Percentiles rank a stretch among this genome's conserved stretches.
Evolutionary conservation across 2,329 filamentous ascomycete species (phyloP).

Genomic region (Colletotrichum musicola): DNA sequence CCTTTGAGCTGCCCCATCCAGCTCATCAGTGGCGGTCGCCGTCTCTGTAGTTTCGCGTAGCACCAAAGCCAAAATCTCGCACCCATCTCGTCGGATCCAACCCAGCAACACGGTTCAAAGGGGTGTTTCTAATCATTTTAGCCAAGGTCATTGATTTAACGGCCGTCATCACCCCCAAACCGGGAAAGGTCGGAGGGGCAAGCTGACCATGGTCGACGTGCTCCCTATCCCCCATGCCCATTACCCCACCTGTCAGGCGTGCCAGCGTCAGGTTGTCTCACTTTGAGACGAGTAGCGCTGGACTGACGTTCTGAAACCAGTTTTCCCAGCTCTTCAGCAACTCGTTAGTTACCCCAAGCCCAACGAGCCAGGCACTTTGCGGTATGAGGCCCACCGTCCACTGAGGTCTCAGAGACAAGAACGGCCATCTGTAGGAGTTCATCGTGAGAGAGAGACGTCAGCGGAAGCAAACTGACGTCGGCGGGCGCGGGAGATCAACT

Average conservation of each 20-base stretch:
- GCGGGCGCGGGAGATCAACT: constrained; percentile 6
- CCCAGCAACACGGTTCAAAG: background rate
- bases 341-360: constrained; percentile 42
- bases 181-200: constrained; percentile 43
- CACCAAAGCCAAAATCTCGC: background rate
- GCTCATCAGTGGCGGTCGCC: constrained; percentile 30
- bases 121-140: constrained; percentile 22
- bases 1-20: background rate
- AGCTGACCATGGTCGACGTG: constrained; percentile 3
- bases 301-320: constrained; percentile 34
- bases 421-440: constrained; percentile 42
- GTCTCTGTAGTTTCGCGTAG: constrained; percentile 5
- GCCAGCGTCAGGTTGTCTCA: constrained; percentile 3
- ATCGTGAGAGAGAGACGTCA: constrained; percentile 45
- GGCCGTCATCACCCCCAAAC: constrained; percentile 45
- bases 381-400: constrained; percentile 46
- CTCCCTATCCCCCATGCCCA: background rate
- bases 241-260: constrained; percentile 7
- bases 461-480: constrained; percentile 12
- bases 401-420: constrained; percentile 42
- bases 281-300: constrained; percentile 11
- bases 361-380: constrained; percentile 44
- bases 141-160: constrained; percentile 43
- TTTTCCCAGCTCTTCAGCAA: constrained; percentile 43
- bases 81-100: background rate